A percentile compares a stretch with the other conserved stretches of the same genome.
Evolutionary conservation across 1,139 yeast genomes (phyloP).

Genomic region (Protomyces arabidopsidicola): DNA sequence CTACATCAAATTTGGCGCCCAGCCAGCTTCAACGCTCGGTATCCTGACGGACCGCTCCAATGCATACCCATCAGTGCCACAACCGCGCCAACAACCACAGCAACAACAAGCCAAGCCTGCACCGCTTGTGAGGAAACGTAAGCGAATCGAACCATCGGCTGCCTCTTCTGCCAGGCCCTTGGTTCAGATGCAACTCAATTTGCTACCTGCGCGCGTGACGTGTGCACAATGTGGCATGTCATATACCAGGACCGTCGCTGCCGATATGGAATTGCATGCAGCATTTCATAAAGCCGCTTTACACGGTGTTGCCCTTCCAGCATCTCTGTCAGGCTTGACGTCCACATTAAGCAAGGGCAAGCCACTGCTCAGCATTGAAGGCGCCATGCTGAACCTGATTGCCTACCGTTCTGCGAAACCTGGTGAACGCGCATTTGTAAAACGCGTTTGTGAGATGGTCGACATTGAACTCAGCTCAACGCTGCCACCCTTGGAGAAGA

Average conservation of each 20-base stretch:
- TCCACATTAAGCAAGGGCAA: neutral
- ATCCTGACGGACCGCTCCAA: neutral
- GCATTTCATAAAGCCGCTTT: conserved; percentile 9
- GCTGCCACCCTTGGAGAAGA: conserved; percentile 2
- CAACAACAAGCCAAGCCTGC: neutral
- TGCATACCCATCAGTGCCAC: neutral
- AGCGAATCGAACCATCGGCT: neutral
- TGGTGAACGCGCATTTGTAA: neutral
- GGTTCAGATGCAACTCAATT: conserved; percentile 23
- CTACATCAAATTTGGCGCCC: neutral
- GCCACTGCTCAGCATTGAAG: neutral
- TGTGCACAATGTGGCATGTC: conserved; percentile 24
- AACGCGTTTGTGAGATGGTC: conserved; percentile 8
- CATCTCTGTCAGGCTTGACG: neutral
- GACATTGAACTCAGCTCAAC: conserved; percentile 19
- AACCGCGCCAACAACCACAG: neutral
- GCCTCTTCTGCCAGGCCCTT: neutral
- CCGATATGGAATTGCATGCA: conserved; percentile 5
- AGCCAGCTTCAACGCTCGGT: neutral
- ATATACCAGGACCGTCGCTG: conserved; percentile 7
- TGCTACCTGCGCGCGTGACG: conserved; percentile 20
- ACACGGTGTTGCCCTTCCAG: conserved; percentile 1
- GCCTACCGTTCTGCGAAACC: neutral
- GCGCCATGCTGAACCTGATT: neutral
- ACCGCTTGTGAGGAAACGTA: neutral